Evolutionary conservation across 1,139 yeast species (phyloP).

Genomic region (Blastobotrys apis): DNA sequence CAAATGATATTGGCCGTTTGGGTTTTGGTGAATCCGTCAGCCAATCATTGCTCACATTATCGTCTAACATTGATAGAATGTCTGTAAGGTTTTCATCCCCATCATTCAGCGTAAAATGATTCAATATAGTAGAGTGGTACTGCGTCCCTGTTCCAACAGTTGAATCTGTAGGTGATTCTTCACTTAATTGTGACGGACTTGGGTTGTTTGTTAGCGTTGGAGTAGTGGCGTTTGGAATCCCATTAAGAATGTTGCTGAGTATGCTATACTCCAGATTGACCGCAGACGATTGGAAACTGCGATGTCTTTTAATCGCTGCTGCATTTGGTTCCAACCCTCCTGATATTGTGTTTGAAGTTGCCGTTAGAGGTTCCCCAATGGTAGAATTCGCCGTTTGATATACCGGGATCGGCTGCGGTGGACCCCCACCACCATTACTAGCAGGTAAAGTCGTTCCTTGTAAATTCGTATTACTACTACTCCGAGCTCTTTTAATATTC

Average conservation of each 20-base stretch:
- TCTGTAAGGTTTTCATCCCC: conserved; percentile 22
- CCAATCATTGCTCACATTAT: conserved; percentile 20
- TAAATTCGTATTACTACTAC: no score
- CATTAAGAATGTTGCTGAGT: conserved; percentile 60
- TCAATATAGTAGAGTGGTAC: conserved; percentile 15
- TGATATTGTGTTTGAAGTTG: no score
- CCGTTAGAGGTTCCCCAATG: no score
- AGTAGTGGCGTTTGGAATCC: conserved; percentile 4
- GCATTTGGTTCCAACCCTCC: no score
- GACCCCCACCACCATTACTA: background rate
- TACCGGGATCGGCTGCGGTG: background rate
- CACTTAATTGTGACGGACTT: conserved; percentile 29
- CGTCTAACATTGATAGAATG: conserved; percentile 24
- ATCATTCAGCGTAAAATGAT: conserved; percentile 18
- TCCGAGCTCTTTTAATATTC: no score
- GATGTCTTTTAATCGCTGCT: no score
- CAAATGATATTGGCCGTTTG: conserved; percentile 26
- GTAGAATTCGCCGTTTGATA: background rate
- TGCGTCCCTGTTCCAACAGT: conserved; percentile 13
- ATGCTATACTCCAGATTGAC: conserved; percentile 78
- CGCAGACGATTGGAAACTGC: conserved; percentile 59
- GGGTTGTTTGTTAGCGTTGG: conserved; percentile 9
- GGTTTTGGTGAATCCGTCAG: conserved; percentile 21
- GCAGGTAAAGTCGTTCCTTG: background rate
- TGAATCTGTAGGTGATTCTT: conserved; percentile 21